These are phyloP conservation scores for Cyanidiococcus yangmingshanensis DNA, from an alignment of 23 red algal genomes.

Conservation along the genomic window DNA sequence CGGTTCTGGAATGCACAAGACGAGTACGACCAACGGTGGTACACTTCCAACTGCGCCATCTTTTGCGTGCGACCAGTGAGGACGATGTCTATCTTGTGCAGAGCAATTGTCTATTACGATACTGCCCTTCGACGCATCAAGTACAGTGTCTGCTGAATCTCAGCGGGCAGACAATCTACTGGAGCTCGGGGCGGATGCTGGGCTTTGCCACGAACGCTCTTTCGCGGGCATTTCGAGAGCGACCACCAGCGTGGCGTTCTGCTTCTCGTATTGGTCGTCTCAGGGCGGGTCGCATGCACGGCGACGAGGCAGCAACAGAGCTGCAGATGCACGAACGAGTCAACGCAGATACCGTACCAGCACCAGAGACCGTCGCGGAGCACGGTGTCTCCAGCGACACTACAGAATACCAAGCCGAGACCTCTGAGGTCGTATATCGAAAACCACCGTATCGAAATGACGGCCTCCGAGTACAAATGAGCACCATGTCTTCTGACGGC, in stretches of 20 bases:
- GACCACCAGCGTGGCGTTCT: neutral
- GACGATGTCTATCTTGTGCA: slow-evolving; percentile 69
- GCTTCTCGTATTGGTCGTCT: neutral
- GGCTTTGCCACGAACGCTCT: slow-evolving; percentile 26
- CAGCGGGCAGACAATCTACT: slow-evolving; percentile 23
- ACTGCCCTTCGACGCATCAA: slow-evolving; percentile 44
- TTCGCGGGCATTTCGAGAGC: slow-evolving; percentile 11
- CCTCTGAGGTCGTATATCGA: neutral
- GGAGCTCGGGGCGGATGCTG: slow-evolving; percentile 17
- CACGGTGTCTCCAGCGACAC: neutral
- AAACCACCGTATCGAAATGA: neutral
- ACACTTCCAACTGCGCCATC: slow-evolving; percentile 90
- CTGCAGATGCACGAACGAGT: neutral
- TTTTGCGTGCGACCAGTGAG: slow-evolving; percentile 67
- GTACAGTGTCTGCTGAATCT: slow-evolving; percentile 42
- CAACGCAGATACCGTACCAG: neutral
- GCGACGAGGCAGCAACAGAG: neutral
- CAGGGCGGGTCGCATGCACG: neutral
- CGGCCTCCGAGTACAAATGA: slow-evolving; percentile 33
- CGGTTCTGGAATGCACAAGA: slow-evolving; percentile 55
- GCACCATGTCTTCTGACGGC: slow-evolving; percentile 39
- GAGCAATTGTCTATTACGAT: slow-evolving; percentile 45
- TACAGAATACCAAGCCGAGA: neutral
- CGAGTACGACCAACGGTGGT: slow-evolving; percentile 62
- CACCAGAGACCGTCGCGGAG: neutral